Percentiles rank a stretch among this genome's conserved stretches.
phyloP scores from a whole-genome alignment of 176 grass and related monocot species.

The Miscanthus lutarioriparius region DNA sequence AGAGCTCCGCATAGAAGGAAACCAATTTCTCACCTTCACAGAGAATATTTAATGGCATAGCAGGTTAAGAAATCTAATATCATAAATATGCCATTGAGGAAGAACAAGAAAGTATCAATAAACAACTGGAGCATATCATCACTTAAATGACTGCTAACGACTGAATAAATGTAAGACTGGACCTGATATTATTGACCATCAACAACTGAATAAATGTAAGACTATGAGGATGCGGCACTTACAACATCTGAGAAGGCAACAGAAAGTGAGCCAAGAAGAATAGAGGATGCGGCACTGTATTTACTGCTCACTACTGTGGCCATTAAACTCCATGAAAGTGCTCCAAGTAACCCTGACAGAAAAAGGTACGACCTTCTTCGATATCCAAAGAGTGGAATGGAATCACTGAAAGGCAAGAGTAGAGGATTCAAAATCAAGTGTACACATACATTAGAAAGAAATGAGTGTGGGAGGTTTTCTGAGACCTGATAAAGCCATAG shows the following conservation, averaged over 20 bases:
- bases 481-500: slow-evolving; percentile 97
- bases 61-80: not conserved
- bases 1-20: not conserved
- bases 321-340: slow-evolving; percentile 97
- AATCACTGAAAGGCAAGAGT: slow-evolving; percentile 68
- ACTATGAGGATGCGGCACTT: no score
- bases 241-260: slow-evolving; percentile 99
- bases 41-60: not conserved
- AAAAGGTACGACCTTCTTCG: slow-evolving; percentile 95
- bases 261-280: slow-evolving; percentile 96
- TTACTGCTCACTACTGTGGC: slow-evolving; percentile 88
- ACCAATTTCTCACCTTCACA: not conserved
- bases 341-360: slow-evolving; percentile 92
- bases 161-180: not conserved
- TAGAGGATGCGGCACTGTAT: slow-evolving; percentile 74
- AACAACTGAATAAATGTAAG: no score
- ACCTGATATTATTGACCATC: not conserved
- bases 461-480: slow-evolving; percentile 16
- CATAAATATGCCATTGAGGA: not conserved
- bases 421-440: slow-evolving; percentile 34
- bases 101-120: slow-evolving; percentile 1
- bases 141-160: slow-evolving; percentile 12
- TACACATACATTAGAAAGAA: slow-evolving; percentile 19
- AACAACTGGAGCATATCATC: not conserved
- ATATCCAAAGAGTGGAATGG: slow-evolving; percentile 97